These are phyloP conservation scores for Debaryomyces prosopidis DNA, from an alignment of 805 yeast species.

Conservation along the genomic window DNA sequence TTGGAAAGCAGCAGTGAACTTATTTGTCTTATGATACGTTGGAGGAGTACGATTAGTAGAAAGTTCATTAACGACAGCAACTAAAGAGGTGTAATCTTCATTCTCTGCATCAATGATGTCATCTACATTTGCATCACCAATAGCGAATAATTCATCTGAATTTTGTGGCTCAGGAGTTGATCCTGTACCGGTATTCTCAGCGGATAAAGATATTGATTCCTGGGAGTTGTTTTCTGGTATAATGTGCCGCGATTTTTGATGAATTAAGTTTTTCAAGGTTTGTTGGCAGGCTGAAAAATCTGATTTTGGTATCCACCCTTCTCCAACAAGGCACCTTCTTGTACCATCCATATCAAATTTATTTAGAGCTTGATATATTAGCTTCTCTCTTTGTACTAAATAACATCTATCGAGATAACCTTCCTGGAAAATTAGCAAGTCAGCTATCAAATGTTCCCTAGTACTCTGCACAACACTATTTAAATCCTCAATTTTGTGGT, in stretches of 20 bases:
- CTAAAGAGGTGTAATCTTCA: conserved; percentile 20
- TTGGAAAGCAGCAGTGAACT: conserved; percentile 70
- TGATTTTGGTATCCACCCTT: conserved; percentile 71
- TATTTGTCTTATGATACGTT: conserved; percentile 68
- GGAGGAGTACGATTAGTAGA: conserved; percentile 70
- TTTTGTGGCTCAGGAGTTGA: conserved; percentile 1
- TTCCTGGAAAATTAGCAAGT: conserved; percentile 37
- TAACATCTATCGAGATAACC: conserved; percentile 31
- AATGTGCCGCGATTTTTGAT: conserved; percentile 27
- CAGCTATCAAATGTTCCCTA: conserved; percentile 36
- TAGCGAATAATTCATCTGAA: conserved; percentile 16
- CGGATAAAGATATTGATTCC: conserved; percentile 13
- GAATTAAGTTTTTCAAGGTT: conserved; percentile 45
- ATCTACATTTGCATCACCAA: conserved; percentile 21
- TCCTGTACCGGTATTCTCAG: conserved; percentile 6
- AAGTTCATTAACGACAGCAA: conserved; percentile 56
- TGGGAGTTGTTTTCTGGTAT: conserved; percentile 12
- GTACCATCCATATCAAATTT: conserved; percentile 67
- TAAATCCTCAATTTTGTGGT: conserved; percentile 32
- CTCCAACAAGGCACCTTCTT: conserved; percentile 66
- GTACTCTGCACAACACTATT: conserved; percentile 34
- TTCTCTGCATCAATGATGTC: conserved; percentile 13
- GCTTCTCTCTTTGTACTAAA: conserved; percentile 51
- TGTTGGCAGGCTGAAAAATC: conserved; percentile 41
- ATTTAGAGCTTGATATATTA: conserved; percentile 60